Evolutionary conservation across 2,329 filamentous ascomycete genomes (phyloP), one percentile per base, ranked within the genome.

Genomic region (Calonectria ilicicola): DNA sequence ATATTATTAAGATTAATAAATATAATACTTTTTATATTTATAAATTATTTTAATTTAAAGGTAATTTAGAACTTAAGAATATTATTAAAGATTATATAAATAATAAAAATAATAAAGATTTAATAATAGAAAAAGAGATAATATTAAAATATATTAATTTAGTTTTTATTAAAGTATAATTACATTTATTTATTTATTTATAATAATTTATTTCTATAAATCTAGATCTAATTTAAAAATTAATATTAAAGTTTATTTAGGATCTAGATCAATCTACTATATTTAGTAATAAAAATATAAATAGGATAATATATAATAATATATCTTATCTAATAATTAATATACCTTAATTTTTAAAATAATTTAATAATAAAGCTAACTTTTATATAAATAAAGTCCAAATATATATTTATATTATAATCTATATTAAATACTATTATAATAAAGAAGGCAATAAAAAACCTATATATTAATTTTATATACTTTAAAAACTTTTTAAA

Each of bases 21-120:
- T 47, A 47, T 47, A 35, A 27, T 65, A 29, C 29, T 29, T n/a
- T 65, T 27, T 47, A 65, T 65, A 12, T 68, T 17, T 42, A 68
- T 68, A 40, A 21, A 32, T 47, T 68, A 21, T 23, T 68, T 38
- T 68, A 42, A 26, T 26, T 68, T 12, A n/a, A 68, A n/a, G 53
- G 53, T 7, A 68, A 68, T 47, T 21, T 68, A 29, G 19, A 62
- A 5, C 29, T 68, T 7, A n/a, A 19, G 4, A 23, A 23, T 3
- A 29, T 46, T 26, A 49, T 62, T 14, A 62, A 35, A 19, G 26
- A 40, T 62, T 19, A 27, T 19, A 15, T 49, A 60, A 14, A 9
- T 19, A 26, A 68, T 17, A 35, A 60, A n/a, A n/a, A 68, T 62
- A 15, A 67, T 51, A 60, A 51, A 46, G 5, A 3, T 49, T 49